phyloP scores from a whole-genome alignment of 495 filamentous ascomycete genomes.

The Podospora didyma region DNA sequence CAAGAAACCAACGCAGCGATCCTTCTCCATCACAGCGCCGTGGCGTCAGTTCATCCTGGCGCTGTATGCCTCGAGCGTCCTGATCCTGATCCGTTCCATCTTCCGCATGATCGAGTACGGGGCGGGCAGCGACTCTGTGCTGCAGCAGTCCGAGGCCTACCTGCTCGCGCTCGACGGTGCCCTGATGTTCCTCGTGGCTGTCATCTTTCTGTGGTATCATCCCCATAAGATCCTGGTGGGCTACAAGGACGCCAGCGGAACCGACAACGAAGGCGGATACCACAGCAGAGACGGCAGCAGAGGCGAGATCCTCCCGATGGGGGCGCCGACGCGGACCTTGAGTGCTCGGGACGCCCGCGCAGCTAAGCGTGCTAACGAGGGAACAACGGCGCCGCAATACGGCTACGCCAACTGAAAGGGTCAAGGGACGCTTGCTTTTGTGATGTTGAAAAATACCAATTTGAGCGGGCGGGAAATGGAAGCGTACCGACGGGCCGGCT shows the following conservation, averaged over 20 bases:
- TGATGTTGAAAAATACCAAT: no score
- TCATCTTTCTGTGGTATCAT: conserved; percentile 18
- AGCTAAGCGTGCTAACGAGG: no score
- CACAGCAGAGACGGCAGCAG: neutral
- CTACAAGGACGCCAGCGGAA: conserved; percentile 15
- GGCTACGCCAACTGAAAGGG: no score
- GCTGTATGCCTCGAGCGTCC: conserved; percentile 47
- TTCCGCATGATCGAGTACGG: conserved; percentile 61
- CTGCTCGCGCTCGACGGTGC: conserved; percentile 17
- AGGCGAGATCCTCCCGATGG: neutral
- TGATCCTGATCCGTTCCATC: conserved; percentile 60
- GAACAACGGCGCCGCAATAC: no score
- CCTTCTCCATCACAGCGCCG: neutral
- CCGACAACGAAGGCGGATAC: conserved; percentile 2
- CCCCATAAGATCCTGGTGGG: conserved; percentile 16
- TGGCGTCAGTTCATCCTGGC: conserved; percentile 48
- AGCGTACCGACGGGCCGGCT: no score
- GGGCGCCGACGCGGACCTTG: no score
- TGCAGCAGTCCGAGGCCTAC: conserved; percentile 17
- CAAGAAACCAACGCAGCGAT: conserved; percentile 2
- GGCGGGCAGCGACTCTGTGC: conserved; percentile 9
- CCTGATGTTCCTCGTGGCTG: conserved; percentile 16
- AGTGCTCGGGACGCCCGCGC: no score
- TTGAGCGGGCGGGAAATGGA: no score
- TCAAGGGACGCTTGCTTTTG: no score